Percentiles rank a stretch among this genome's conserved stretches.
These are phyloP conservation scores for Trifolium pratense DNA, from an alignment of 306 rosid genomes.

Conservation along the genomic window DNA sequence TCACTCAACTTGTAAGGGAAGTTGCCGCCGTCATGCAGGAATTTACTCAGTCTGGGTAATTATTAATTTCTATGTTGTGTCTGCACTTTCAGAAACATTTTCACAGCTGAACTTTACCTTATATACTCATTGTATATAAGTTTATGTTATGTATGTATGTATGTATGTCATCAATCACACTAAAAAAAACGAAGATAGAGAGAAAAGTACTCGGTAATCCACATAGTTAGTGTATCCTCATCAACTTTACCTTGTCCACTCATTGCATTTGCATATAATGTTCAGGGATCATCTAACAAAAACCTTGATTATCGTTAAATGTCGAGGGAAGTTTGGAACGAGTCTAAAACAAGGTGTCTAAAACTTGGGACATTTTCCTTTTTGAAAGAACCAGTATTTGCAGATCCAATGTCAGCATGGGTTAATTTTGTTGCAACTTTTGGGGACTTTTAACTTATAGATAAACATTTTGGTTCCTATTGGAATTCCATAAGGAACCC, in stretches of 20 bases:
- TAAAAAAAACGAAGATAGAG: neutral
- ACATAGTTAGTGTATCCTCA: neutral
- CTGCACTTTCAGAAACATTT: neutral
- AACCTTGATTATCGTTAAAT: neutral
- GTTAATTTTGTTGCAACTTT: slow-evolving; percentile 4
- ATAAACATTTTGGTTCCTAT: slow-evolving; percentile 3
- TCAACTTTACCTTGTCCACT: neutral
- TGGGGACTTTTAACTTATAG: neutral
- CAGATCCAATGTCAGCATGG: neutral
- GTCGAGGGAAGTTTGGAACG: neutral
- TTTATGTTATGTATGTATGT: neutral
- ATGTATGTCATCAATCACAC: neutral
- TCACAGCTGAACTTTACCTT: slow-evolving; percentile 17
- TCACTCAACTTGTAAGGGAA: slow-evolving; percentile 96
- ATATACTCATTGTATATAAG: neutral
- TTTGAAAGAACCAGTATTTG: slow-evolving; percentile 7
- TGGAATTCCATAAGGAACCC: slow-evolving; percentile 5
- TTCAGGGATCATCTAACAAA: neutral
- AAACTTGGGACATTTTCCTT: neutral
- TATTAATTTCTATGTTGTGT: slow-evolving; percentile 19
- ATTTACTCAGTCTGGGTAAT: slow-evolving; percentile 96
- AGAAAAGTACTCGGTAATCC: neutral
- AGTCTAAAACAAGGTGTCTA: neutral
- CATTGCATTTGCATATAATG: neutral
- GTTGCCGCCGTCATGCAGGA: slow-evolving; percentile 98